Evolutionary conservation across 2,329 filamentous ascomycete genomes (phyloP), one percentile per base, ranked within the genome.

Genomic region (Botrytis cinerea): DNA sequence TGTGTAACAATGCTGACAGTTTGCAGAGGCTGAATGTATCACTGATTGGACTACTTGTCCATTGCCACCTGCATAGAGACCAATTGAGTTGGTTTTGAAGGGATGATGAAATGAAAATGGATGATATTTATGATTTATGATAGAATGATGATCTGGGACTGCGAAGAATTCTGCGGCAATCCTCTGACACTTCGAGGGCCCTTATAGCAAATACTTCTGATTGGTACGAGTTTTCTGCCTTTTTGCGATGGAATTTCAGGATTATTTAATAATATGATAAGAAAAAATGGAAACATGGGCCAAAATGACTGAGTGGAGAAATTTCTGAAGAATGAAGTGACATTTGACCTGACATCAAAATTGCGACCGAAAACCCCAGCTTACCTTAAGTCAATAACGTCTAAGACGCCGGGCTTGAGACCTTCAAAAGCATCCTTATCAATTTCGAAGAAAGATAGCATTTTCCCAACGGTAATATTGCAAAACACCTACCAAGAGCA

Each of bases 21-120:
- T 51, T n/a, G 43, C 35, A 67, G 64, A 67, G 32, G 46, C 64
- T 9, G 64, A 67, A 54, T 67, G 64, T 20, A 40, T 40, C 35
- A 54, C 64, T 35, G 64, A 67, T 54, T 67, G 64, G 64, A 54
- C 64, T 14, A 67, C 64, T 54, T 67, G 64, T 35, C 14, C 64
- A 20, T 54, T 67, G 16, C 32, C 64, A 54, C 25, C 46, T 67
- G 46, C 64, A n/a, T 67, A 67, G 35, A 67, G 32, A 14, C 63
- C n/a, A 32, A n/a, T 38, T 18, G 16, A 20, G 20, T 66, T 51
- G 3, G 51, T 51, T 8, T 12, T 38, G 45, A 32, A 51, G 10
- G 28, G 7, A 51, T 16, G 18, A 25, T n/a, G 20, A 48, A 35
- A 35, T 48, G 28, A 22, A 16, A 16, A 28, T n/a, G 28, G 45